Evolutionary conservation across 2,329 filamentous ascomycete genomes (phyloP), one percentile per base, ranked within the genome.

Genomic region (Hymenoscyphus occultus): DNA sequence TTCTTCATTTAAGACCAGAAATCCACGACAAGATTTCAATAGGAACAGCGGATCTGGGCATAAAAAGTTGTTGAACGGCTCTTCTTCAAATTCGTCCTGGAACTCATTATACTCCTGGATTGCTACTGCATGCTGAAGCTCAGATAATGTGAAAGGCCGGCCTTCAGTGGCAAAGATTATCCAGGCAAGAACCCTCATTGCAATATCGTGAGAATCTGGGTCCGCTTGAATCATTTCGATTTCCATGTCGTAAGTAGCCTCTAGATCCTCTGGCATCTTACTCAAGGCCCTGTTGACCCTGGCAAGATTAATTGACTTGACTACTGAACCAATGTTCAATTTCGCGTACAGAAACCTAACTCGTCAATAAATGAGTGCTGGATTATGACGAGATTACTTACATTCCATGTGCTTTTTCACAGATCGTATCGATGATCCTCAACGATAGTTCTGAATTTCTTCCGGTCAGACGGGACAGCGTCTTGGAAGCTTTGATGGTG

Each of bases 91-190:
- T 3, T 51, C 7, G 2, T 51, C 45, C 22, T 51, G 45, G n/a
- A 51, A 51, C 22, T 51, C 45, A 19, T n/a, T 22, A 13, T 51
- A 51, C n/a, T 51, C 45, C n/a, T 51, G 45, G 45, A 51, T 51
- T 10, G 45, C 45, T 3, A 51, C n/a, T 10, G 45, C 45, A 51
- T 51, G 45, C 19, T 22, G 45, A 4, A 51, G 45, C n/a, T 51
- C 45, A 9, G 5, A 51, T 13, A 22, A 22, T 2, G 45, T 51
- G 45, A 51, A 51, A 12, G 45, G 45, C 0, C 45, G 7, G 2
- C 7, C 6, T 12, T 51, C 45, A 12, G 45, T 51, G 22, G 45
- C 45, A 22, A 51, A 51, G 3, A 51, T 51, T 22, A 51, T 51
- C 45, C 45, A 51, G 7, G 45, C n/a, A 51, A 51, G 45, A 22